Evolutionary conservation across 169 alveolate genomes (phyloP).

Genomic region (Sarcocystis neurona): DNA sequence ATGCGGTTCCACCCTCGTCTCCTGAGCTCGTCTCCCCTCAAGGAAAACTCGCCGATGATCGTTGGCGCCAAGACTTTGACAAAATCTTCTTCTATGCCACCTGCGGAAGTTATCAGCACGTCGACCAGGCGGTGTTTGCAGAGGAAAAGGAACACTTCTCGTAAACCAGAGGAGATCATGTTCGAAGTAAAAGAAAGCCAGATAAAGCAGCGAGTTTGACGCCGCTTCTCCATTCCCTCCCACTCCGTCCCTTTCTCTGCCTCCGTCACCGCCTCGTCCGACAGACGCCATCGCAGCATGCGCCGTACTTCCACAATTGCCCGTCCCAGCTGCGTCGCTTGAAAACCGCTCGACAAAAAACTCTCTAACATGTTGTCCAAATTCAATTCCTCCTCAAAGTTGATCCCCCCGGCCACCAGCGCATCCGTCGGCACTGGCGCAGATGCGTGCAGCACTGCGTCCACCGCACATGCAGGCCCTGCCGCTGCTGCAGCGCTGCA

Average conservation of each 20-base stretch:
- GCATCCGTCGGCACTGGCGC: slow-evolving; percentile 50
- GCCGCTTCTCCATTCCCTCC: slow-evolving; percentile 30
- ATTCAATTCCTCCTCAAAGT: slow-evolving; percentile 80
- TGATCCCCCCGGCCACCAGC: slow-evolving; percentile 79
- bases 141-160: slow-evolving; percentile 86
- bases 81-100: slow-evolving; percentile 99
- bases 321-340: slow-evolving; percentile 82
- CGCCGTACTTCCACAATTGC: slow-evolving; percentile 80
- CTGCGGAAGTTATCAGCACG: slow-evolving; percentile 95
- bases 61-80: slow-evolving; percentile 95
- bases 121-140: slow-evolving; percentile 88
- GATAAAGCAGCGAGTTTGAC: slow-evolving; percentile 76
- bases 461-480: slow-evolving; percentile 47
- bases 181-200: slow-evolving; percentile 93
- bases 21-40: slow-evolving; percentile 92
- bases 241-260: slow-evolving; percentile 63
- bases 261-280: slow-evolving; percentile 75
- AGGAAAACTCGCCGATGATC: slow-evolving; percentile 90
- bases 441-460: slow-evolving; percentile 55
- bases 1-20: slow-evolving; percentile 96
- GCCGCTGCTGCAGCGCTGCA: slow-evolving; percentile 9
- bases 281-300: slow-evolving; percentile 84
- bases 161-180: slow-evolving; percentile 87
- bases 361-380: slow-evolving; percentile 73
- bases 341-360: slow-evolving; percentile 78